Evolutionary conservation across 441 rosid genomes (phyloP), one percentile per base, ranked within the genome.

Genomic region (Gossypium lobatum): DNA sequence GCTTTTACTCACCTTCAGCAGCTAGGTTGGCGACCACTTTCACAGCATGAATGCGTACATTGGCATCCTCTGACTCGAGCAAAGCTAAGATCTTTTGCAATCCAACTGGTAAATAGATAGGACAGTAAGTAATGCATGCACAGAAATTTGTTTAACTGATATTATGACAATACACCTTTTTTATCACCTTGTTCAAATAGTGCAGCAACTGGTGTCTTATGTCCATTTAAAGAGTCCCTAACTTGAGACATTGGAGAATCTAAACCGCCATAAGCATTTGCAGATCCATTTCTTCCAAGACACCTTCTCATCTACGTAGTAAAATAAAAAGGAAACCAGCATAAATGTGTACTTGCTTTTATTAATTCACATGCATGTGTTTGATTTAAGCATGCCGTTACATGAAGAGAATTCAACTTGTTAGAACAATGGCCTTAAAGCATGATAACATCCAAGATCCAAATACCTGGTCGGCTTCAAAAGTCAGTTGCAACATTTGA

Each of bases 11-110:
- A 93, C 99, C 99, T 92, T 96, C 98, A 61, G 99, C 98, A 64
- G 99, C 99, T 64, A 96, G 82, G 78, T 93, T 93, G 31, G 99
- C 99, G 23, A 96, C 97, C 77, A 93, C 96, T 84, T 96, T 96
- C 79, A 96, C 98, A 9, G 99, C 99, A 86, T 96, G 98, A 75
- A 96, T 89, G 74, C 91, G 85, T 46, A 91, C 91, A 79, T 87
- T 91, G 64, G 96, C 88, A 83, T 96, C 99, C 70, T 96, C 98
- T 21, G 98, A 92, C 77, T 96, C 97, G 0, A 96, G 97, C 80
- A 92, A 81, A 34, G 88, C 88, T 84, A 96, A 85, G 71, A 96
- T 89, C 88, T 91, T 92, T 81, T 91, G 97, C 80, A 96, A 79
- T 53, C 98, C 99, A 86, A 92, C 99, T 96, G 86, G 73, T 81